Evolutionary conservation across 2,329 filamentous ascomycete genomes (phyloP), one percentile per base, ranked within the genome.

Genomic region (Didymella sp.): DNA sequence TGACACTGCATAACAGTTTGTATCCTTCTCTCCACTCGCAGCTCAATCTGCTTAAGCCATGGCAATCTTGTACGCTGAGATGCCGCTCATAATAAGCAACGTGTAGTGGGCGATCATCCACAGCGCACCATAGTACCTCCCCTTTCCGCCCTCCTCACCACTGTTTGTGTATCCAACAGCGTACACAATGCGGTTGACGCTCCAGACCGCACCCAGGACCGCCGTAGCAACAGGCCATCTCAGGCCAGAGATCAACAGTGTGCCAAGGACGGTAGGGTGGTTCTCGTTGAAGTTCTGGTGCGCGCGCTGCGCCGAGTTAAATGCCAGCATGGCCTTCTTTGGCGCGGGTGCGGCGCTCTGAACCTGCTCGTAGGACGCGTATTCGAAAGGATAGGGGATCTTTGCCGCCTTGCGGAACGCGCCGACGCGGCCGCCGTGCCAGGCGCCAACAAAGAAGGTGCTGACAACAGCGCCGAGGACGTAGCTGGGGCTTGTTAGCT

Each of bases 251-350:
- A 87, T 77, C 17, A 87, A 74, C 67, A 84, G 77, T 44, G 78
- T 78, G 24, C 81, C 75, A 42, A 85, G 78, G 4, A 81, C 80
- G 51, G 80, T 78, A 2, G 80, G 67, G 59, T 83, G 79, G 72
- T 86, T 85, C 76, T 88, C 86, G 63, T 83, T 74, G 74, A 82
- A 86, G 74, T 88, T 87, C 68, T 78, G 77, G 77, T 86, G 84
- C 2, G 68, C 67, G 66, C 74, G 74, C 58, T 76, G 75, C 0
- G 74, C 72, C 50, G 66, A 60, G 73, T 82, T 82, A 76, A 80
- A 82, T 28, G 77, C 65, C 56, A 80, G 71, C 67, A 80, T 72
- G 21, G 67, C 74, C 76, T 76, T 80, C 76, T 69, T 74, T 66
- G 63, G 79, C 13, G 73, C 69, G 19, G 73, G 67, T 2, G 73